Evolutionary conservation across 441 rosid species (phyloP).

Genomic region (Rhodomyrtus psidioides): DNA sequence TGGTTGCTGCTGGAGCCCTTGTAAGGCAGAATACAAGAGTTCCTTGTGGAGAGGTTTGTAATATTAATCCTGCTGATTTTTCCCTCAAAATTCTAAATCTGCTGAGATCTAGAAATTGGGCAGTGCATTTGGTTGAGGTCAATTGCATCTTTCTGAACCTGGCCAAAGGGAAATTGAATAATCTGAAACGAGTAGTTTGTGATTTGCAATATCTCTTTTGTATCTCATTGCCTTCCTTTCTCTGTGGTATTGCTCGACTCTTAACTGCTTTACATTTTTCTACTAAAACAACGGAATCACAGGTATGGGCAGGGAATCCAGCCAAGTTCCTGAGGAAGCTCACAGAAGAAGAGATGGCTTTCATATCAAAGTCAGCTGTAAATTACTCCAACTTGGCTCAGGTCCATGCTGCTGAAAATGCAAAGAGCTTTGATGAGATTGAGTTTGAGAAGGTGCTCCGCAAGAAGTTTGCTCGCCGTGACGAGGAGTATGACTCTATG

Average conservation of each 20-base stretch:
- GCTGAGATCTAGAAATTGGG: not conserved
- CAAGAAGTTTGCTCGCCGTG: conserved; percentile 61
- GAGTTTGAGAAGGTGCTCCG: conserved; percentile 91
- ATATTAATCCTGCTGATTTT: not conserved
- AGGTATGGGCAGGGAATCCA: conserved; percentile 99
- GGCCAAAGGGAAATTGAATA: not conserved
- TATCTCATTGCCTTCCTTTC: not conserved
- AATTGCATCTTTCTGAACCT: not conserved
- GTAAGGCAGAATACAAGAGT: conserved; percentile 86
- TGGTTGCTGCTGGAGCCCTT: conserved; percentile 98
- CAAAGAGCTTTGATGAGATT: conserved; percentile 63
- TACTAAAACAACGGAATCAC: not conserved
- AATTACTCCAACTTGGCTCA: conserved; percentile 83
- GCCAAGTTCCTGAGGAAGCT: conserved; percentile 90
- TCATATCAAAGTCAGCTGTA: conserved; percentile 65
- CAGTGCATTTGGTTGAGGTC: not conserved
- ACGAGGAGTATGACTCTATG: conserved; percentile 86
- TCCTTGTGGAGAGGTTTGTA: conserved; percentile 78
- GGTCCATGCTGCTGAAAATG: conserved; percentile 84
- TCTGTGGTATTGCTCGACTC: not conserved
- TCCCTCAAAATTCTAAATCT: not conserved
- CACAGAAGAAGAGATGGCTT: conserved; percentile 56
- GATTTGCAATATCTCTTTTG: not conserved
- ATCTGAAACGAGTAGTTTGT: not conserved
- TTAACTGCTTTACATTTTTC: not conserved